Base-by-base conservation (phyloP, 1,284 basidiomycete genomes). In the Waitea zeae region DNA sequence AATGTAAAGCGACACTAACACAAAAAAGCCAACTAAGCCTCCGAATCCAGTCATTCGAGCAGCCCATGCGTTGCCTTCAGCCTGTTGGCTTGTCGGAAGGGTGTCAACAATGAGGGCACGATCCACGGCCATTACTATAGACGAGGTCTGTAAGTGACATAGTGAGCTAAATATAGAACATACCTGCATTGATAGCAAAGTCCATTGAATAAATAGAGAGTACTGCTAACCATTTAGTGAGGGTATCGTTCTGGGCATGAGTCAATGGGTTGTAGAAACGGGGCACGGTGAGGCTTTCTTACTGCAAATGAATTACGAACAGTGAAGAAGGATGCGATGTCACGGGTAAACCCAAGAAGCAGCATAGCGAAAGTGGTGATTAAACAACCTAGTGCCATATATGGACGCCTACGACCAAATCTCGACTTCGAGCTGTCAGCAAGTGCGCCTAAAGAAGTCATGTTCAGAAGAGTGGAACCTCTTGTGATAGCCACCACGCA, bases 41-140 rank as follows among this genome's bases (percentile, higher is more conserved):
- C 87, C 88, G 24, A 86, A 48, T 1, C 81, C 82, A 34, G 80
- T 60, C 79, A 96, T 88, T 15, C 83, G 64, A 0, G 87, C 87
- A 1, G 87, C 90, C 92, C 93, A 98, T 0, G 92, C 93, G 51
- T 92, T 96, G 0, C 81, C 92, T 14, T 70, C 63, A 5, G 88
- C 75, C 51, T 97, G 93, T 33, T 75, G 63, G 1, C 65, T 53
- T 1, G 80, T 62, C 29, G 71, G 77, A 5, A 81, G 49, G 0
- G 60, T 73, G 42, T 83, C 79, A 1, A 90, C 76, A n/a, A 88
- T 58, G 4, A 89, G 62, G 0, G 84, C 80, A 28, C 87, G 78
- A 48, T 89, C 83, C 19, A 84, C 69, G 0, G 87, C 83, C 52
- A 80, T 76, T 1, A 89, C 81, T 73, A 43, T 13, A 15, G n/a